A percentile compares a stretch with the other conserved stretches of the same genome.
phyloP scores from a whole-genome alignment of 2,329 filamentous ascomycete species.

The Teratosphaeria viscida region DNA sequence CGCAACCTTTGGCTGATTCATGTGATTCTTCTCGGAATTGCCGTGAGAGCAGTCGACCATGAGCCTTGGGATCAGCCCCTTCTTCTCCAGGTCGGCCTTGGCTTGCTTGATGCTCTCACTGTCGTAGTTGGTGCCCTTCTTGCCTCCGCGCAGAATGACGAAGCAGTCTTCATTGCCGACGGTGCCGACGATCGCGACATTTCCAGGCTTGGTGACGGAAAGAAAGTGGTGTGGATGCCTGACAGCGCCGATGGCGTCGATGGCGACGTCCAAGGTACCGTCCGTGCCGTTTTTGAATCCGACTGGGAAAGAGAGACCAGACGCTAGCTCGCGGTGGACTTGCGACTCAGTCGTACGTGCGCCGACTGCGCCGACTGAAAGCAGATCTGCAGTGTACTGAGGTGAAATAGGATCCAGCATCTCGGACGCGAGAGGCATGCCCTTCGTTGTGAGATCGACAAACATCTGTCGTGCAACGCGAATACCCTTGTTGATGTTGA shows the following conservation, averaged over 20 bases:
- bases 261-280: slow-evolving; percentile 75
- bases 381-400: slow-evolving; percentile 86
- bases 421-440: slow-evolving; percentile 93
- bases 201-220: slow-evolving; percentile 90
- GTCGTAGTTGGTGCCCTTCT: slow-evolving; percentile 89
- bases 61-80: slow-evolving; percentile 60
- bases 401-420: slow-evolving; percentile 98
- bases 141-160: slow-evolving; percentile 86
- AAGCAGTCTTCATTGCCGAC: slow-evolving; percentile 95
- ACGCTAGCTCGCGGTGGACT: slow-evolving; percentile 87
- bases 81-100: slow-evolving; percentile 65
- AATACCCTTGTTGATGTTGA: slow-evolving; percentile 98
- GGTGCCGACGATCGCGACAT: slow-evolving; percentile 90
- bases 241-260: slow-evolving; percentile 91
- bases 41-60: slow-evolving; percentile 99
- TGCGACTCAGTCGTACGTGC: slow-evolving; percentile 96
- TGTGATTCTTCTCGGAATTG: slow-evolving; percentile 78
- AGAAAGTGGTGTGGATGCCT: slow-evolving; percentile 92
- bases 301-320: slow-evolving; percentile 89
- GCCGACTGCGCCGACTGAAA: slow-evolving; percentile 86
- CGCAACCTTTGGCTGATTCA: slow-evolving; percentile 92
- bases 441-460: slow-evolving; percentile 78
- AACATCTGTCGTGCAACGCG: slow-evolving; percentile 81
- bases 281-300: slow-evolving; percentile 99
- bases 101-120: slow-evolving; percentile 72